Base-by-base conservation (phyloP, 139 green algal species). In the Bryopsis sp. region DNA sequence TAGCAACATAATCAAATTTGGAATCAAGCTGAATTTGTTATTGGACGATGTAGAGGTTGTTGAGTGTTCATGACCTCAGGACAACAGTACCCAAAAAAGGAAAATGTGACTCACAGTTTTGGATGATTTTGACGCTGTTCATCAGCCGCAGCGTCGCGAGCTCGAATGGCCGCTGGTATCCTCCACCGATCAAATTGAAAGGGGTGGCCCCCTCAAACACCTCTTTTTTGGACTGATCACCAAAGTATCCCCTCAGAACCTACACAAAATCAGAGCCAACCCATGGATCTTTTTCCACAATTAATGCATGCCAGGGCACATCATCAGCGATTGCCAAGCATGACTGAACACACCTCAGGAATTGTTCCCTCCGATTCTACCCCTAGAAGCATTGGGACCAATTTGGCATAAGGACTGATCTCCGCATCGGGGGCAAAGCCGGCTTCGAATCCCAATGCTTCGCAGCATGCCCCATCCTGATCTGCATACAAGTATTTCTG, bases 81-180 rank as follows among this genome's bases (percentile, higher is more conserved):
- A 54, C 15, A 54, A 26, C 43, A 54, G 43, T 19, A 54, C 43
- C 19, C 11, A 26, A 19, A 26, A 26, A 19, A 54, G 11, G 26
- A 7, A 6, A 69, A 1, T 32, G 59, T 2, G 26, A 6, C 77
- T 77, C 67, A 90, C 86, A 92, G 60, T 87, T 83, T 1, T 70
- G 62, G 47, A 95, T 67, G 22, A 91, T 84, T 48, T 75, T 76
- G 11, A 84, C 54, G 86, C 93, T 95, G 83, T 93, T 92, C 64
- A 79, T 83, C n/a, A 93, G 76, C 0, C 88, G 77, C 61, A 90
- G 70, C 1, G 88, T 95, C 39, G 88, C 88, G 43, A 93, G 84
- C 85, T 93, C 88, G 73, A 93, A 85, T 0, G 88, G 88, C 0
- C 87, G 75, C 77, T 74, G 79, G 71, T 90, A 93, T 60, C 82